Evolutionary conservation across 441 rosid genomes (phyloP).

Genomic region (Gossypium trilobum): DNA sequence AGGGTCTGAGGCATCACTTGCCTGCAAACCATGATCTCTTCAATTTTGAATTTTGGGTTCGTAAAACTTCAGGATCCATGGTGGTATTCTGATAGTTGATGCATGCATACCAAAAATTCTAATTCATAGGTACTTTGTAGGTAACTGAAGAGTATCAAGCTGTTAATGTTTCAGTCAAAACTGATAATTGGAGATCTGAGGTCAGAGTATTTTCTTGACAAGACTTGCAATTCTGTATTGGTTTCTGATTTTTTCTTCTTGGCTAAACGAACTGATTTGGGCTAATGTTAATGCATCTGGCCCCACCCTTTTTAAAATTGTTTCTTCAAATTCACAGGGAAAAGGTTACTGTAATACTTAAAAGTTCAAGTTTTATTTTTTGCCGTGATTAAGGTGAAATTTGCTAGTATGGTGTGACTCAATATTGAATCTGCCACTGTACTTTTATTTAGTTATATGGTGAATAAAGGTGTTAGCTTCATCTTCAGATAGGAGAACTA

Average conservation of each 20-base stretch:
- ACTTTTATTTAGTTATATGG: not conserved
- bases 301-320: not conserved
- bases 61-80: slow-evolving; percentile 56
- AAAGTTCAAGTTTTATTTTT: not conserved
- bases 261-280: not conserved
- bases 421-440: not conserved
- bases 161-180: slow-evolving; percentile 76
- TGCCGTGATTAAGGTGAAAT: not conserved
- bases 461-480: not conserved
- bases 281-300: not conserved
- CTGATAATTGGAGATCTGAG: slow-evolving; percentile 74
- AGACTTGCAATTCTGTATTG: slow-evolving; percentile 8
- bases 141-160: slow-evolving; percentile 88
- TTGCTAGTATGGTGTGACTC: not conserved
- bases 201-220: slow-evolving; percentile 35
- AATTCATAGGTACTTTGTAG: slow-evolving; percentile 33
- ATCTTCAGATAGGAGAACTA: not conserved
- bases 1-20: slow-evolving; percentile 89
- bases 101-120: slow-evolving; percentile 14
- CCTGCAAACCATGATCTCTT: slow-evolving; percentile 86
- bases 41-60: slow-evolving; percentile 97
- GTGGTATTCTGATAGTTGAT: slow-evolving; percentile 15
- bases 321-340: not conserved
- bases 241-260: not conserved
- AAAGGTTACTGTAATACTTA: not conserved